Evolutionary conservation across 1,284 basidiomycete genomes (phyloP), one percentile per base, ranked within the genome.

Genomic region (Xerocomus nothofagi): DNA sequence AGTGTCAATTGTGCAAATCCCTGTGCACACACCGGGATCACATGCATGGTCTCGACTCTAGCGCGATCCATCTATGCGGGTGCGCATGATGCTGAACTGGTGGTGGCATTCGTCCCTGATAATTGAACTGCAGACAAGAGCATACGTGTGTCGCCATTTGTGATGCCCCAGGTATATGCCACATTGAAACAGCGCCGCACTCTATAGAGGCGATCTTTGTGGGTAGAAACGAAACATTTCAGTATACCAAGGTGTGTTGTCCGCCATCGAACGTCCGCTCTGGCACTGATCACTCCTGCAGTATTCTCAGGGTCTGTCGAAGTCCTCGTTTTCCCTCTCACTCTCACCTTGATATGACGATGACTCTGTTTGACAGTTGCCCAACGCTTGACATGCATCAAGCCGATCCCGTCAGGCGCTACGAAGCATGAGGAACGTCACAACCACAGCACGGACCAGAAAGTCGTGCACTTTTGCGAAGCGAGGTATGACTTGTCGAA

Each of bases 51-150:
- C 61, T 81, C 0, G 56, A 73, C 4, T 33, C 50, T 0, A 56
- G 53, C 15, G 69, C 71, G 0, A 53, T 73, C n/a, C 82, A 84
- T 66, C 71, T 84, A n/a, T 84, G 82, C 70, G 81, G 80, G 80
- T 82, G 36, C 29, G 77, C 71, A 10, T n/a, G 11, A 20, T 6
- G n/a, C 47, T 26, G 4, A n/a, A 4, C 4, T 3, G 3, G 20
- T 20, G 1, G 4, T 39, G 6, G 44, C 4, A 11, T 10, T 15
- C 29, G 11, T 34, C 33, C 7, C 31, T 54, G 15, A 56, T 37
- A 10, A 2, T 27, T 14, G 21, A 49, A 53, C 3, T n/a, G 17
- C 54, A 80, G 78, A 1, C 72, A 82, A 68, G 68, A 73, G 8
- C 81, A 84, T 60, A 46, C 67, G 15, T 84, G 82, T 57, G 49